Base-by-base conservation (phyloP, 2,329 filamentous ascomycete genomes). In the Calonectria hongkongensis region DNA sequence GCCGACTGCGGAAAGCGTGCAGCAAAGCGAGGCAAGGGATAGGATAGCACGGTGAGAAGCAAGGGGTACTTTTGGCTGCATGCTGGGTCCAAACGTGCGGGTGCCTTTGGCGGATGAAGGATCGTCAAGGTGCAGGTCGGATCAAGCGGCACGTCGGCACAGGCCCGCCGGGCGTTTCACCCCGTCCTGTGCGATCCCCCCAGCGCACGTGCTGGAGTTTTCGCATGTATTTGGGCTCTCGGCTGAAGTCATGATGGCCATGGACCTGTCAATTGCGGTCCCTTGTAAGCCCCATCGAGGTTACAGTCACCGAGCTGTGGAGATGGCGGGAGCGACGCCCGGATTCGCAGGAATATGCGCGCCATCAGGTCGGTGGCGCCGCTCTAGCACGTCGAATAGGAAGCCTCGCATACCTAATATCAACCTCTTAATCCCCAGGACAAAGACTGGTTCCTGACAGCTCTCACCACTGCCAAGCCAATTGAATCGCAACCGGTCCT, bases 141-240 rank as follows among this genome's bases (percentile, higher is more conserved):
- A 79, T 79, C 51, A 72, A 50, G 68, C 76, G 76, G 76, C 76
- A 78, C 74, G 45, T 45, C 27, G 69, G 66, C 71, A 68, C 66
- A 68, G 43, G 33, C 54, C 66, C 66, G 63, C 43, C 68, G 30
- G 65, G 43, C 66, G 67, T 64, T 39, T 64, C 48, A 16, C 27
- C 27, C 33, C 67, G 28, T 27, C 41, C 41, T 9, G 21, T 12
- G 60, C 10, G 51, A 27, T n/a, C 45, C 16, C 33, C 43, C 39
- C 21, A n/a, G 30, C 21, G 63, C 76, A 79, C 76, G 76, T 78
- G 76, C 63, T 39, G 21, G 21, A 10, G 18, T 16, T 36, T 30
- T 41, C 16, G 15, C 28, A 39, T 70, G 69, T 43, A 79, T 79
- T 74, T 75, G 76, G 28, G 47, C 51, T 45, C 16, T 25, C 41